These are phyloP conservation scores for Mantamonas sphyraenae DNA, from an alignment of 78 protist species.

Conservation along the genomic window DNA sequence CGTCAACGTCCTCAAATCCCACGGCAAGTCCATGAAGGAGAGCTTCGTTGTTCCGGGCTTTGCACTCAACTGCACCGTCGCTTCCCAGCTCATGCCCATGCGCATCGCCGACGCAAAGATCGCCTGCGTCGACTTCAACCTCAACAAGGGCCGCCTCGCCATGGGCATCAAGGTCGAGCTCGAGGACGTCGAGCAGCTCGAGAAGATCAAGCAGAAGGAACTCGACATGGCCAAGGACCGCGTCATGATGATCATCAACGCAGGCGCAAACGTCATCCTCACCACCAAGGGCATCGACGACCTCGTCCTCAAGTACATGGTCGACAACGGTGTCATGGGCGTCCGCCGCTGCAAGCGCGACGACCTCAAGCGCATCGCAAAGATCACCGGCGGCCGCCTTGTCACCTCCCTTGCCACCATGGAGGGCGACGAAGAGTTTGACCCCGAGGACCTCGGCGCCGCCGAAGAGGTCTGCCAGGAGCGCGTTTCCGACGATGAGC, in stretches of 20 bases:
- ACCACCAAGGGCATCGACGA: constrained; percentile 98
- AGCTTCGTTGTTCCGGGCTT: constrained; percentile 74
- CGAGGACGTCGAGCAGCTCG: constrained; percentile 83
- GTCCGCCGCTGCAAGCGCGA: constrained; percentile 83
- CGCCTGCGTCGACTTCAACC: constrained; percentile 92
- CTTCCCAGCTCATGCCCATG: constrained; percentile 91
- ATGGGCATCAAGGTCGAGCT: constrained; percentile 83
- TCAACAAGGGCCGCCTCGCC: constrained; percentile 67
- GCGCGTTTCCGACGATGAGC: constrained; percentile 87
- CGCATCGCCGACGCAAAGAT: constrained; percentile 82
- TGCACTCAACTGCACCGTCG: constrained; percentile 85
- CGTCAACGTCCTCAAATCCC: constrained; percentile 90
- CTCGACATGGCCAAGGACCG: constrained; percentile 67
- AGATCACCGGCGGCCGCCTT: constrained; percentile 85
- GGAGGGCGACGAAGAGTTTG: constrained; percentile 93
- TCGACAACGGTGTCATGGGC: constrained; percentile 91
- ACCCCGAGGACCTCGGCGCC: constrained; percentile 64
- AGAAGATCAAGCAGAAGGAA: constrained; percentile 60
- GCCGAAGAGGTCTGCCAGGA: constrained; percentile 71
- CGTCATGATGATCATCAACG: constrained; percentile 74
- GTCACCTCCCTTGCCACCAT: constrained; percentile 74
- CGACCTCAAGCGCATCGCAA: constrained; percentile 90
- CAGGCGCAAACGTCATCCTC: constrained; percentile 97
- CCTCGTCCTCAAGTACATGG: constrained; percentile 81
- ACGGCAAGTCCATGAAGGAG: constrained; percentile 84